Base-by-base conservation (phyloP, 257 asterid species). In the Avicennia marina region DNA sequence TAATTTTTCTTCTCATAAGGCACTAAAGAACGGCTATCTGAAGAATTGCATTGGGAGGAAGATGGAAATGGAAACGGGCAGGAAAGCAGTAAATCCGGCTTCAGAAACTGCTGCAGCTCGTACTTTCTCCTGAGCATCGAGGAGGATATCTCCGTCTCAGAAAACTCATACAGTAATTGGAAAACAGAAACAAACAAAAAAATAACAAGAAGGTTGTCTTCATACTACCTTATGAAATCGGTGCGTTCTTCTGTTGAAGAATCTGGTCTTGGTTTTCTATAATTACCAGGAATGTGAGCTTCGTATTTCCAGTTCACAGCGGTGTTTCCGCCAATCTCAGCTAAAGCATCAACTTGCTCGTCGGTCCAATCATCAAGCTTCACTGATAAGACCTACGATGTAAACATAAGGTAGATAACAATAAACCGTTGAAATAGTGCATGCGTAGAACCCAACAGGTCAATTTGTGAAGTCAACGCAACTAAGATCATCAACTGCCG, bases 341-440 rank as follows among this genome's bases (percentile, higher is more conserved):
- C 73, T 42, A 90, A 72, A 48, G 71, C 63, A 63, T 90, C 93
- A n/a, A 90, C 94, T 76, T 84, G 87, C 57, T 86, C 96, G 57
- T 84, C 54, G 19, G 90, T 84, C 98, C 98, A 87, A 7, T 90
- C 96, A 18, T 90, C 98, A 15, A 90, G 85, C 60, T 82, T 90
- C 72, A 82, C 86, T 6, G 98, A 90, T 13, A 80, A 62, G 27
- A 86, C 95, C 97, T 90, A 69, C 51, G 52, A 31, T 17, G 34
- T 57, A 19, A 40, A 60, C 46, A 56, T 39, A 19, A 15, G 26
- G 32, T 27, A 66, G 38, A 56, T 56, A 18, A 31, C 8, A 52
- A 4, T 8, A 4, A 26, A 27, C 13, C 3, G 9, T 41, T 6
- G 11, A 7, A 50, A 6, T 12, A 49, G 4, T n/a, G 10, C 34